phyloP scores from a whole-genome alignment of 257 asterid species.

The Plantago major region DNA sequence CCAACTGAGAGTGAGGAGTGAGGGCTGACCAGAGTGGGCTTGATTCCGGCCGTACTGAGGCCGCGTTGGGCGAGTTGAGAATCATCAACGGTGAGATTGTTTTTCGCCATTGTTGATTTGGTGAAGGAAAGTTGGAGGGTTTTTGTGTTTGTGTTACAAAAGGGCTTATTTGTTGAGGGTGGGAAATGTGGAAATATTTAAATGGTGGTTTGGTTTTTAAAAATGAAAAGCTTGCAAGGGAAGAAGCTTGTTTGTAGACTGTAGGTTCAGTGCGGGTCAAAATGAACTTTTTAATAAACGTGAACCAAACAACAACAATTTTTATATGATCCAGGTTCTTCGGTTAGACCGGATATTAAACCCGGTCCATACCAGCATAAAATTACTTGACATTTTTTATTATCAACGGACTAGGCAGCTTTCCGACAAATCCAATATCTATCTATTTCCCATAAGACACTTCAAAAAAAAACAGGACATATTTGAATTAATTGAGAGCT shows the following conservation, averaged over 20 bases:
- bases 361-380: too few relatives aligned
- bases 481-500: too few relatives aligned
- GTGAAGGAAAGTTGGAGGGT: constrained; percentile 5
- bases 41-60: constrained; percentile 69
- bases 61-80: constrained; percentile 61
- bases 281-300: too few relatives aligned
- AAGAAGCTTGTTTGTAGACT: constrained; percentile 21
- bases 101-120: constrained; percentile 39
- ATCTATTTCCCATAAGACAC: too few relatives aligned
- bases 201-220: not conserved
- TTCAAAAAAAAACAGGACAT: too few relatives aligned
- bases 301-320: too few relatives aligned
- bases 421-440: too few relatives aligned
- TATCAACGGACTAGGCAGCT: too few relatives aligned
- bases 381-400: too few relatives aligned
- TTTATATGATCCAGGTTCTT: too few relatives aligned
- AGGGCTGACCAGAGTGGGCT: constrained; percentile 47
- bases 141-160: constrained; percentile 14
- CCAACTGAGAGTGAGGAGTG: not conserved
- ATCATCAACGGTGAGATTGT: constrained; percentile 54
- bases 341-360: too few relatives aligned
- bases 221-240: constrained; percentile 25
- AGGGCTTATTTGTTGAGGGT: not conserved
- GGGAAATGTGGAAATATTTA: constrained; percentile 13
- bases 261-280: too few relatives aligned